Base-by-base conservation (phyloP, 441 rosid genomes). In the Aleurites moluccanus region DNA sequence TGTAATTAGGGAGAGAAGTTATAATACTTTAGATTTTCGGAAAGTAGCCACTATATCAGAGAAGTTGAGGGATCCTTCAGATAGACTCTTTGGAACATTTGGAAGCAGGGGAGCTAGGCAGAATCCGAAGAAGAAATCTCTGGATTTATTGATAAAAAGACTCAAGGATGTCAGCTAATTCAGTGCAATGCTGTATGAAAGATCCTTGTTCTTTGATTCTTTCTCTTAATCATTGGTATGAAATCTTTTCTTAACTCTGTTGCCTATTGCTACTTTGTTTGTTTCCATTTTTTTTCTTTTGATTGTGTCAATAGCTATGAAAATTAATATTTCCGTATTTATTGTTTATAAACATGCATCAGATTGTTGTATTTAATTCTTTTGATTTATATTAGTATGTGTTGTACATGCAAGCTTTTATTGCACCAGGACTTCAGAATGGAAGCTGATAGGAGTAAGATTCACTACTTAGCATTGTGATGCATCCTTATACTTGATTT, bases 111-210 rank as follows among this genome's bases (percentile, higher is more conserved):
- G 92, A 73, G 81, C 93, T 72, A 86, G 82, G 86, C 93, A 85
- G 80, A 95, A 95, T 64, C 93, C 98, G 0, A 95, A 90, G 83
- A 95, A 89, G 87, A 91, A 95, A 81, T 95, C 99, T 10, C 84
- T 95, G 76, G 96, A 95, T 79, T 73, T 90, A 10, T 82, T 91
- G 80, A 95, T 92, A 71, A 95, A 88, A 86, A 87, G 93, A 78
- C 92, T 95, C 80, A 92, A 83, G 83, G 96, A 92, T 63, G 92
- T 80, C 67, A 95, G 81, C 89, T 95, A 83, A 88, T 87, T 64
- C 74, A 10, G n/a, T 56, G 44, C 64, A 10, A 64, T 78, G 75
- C 77, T 68, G 75, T 79, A 78, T n/a, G n/a, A n/a, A 75, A 64
- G 76, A 62, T 73, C 74, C 60, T 63, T 78, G 73, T 72, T 79